Evolutionary conservation across 2,329 filamentous ascomycete species (phyloP).

Genomic region (Uncinocarpus reesii): DNA sequence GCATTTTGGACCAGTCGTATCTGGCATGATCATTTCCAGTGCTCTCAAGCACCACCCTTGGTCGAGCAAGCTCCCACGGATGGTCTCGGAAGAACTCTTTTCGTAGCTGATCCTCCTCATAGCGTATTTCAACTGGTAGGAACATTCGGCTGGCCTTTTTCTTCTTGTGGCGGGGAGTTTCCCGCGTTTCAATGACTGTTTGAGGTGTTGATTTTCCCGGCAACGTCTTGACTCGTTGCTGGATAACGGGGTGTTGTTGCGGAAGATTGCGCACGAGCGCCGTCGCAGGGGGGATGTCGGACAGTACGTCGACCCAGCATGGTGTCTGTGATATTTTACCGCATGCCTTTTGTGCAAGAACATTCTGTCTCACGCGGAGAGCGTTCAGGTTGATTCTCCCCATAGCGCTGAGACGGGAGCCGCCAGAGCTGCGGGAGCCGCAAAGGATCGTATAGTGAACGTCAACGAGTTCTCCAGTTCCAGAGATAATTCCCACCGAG

Average conservation of each 20-base stretch:
- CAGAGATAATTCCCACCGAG: not conserved
- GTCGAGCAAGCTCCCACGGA: conserved; percentile 91
- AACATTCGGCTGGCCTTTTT: conserved; percentile 66
- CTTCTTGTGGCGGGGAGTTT: conserved; percentile 35
- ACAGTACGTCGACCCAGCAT: conserved; percentile 48
- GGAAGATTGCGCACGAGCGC: conserved; percentile 50
- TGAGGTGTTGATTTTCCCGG: conserved; percentile 23
- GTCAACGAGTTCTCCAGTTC: not conserved
- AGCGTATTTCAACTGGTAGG: conserved; percentile 64
- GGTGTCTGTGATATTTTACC: conserved; percentile 30
- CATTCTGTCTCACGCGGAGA: conserved; percentile 37
- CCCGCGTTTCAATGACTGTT: conserved; percentile 29
- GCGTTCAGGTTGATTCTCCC: conserved; percentile 40
- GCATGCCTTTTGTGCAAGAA: conserved; percentile 30
- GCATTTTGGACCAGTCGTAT: conserved; percentile 69
- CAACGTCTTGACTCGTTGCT: conserved; percentile 26
- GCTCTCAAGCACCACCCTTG: conserved; percentile 71
- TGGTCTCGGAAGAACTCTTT: conserved; percentile 82
- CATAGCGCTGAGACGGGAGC: conserved; percentile 23
- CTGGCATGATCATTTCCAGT: conserved; percentile 69
- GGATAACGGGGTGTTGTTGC: conserved; percentile 35
- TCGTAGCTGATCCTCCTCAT: conserved; percentile 74
- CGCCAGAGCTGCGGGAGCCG: not conserved
- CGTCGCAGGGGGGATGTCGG: conserved; percentile 50
- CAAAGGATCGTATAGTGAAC: not conserved